A percentile compares a stretch with the other conserved stretches of the same genome.
phyloP scores from a whole-genome alignment of 257 asterid species.

The Henckelia pumila region DNA sequence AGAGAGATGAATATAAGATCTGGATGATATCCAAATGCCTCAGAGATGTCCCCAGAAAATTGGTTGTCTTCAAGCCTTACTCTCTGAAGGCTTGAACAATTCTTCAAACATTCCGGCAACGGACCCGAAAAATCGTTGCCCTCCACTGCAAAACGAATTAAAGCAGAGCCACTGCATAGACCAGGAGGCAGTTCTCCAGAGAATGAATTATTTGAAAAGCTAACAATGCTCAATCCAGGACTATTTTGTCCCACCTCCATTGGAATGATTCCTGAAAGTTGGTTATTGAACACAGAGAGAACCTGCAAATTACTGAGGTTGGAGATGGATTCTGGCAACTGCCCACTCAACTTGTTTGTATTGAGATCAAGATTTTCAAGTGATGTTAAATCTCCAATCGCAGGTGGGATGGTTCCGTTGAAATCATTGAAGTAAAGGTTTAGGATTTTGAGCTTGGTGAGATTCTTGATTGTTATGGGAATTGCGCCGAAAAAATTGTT shows the following conservation, averaged over 20 bases:
- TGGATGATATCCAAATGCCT: conserved; percentile 53
- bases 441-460: conserved; percentile 33
- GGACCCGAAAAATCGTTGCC: conserved; percentile 58
- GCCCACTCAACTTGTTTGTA: conserved; percentile 39
- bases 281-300: conserved; percentile 33
- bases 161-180: conserved; percentile 54
- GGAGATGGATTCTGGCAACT: conserved; percentile 37
- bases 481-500: conserved; percentile 47
- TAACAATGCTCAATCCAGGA: conserved; percentile 29
- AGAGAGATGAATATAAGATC: too few species aligned
- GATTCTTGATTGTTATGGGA: conserved; percentile 33
- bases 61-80: conserved; percentile 61
- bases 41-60: conserved; percentile 56
- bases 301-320: conserved; percentile 27
- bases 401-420: conserved; percentile 35
- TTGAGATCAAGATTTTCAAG: conserved; percentile 27
- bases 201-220: conserved; percentile 62
- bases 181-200: conserved; percentile 59
- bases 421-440: conserved; percentile 35
- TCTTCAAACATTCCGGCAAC: conserved; percentile 64
- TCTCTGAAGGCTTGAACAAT: conserved; percentile 45
- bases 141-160: conserved; percentile 46
- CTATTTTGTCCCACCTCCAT: conserved; percentile 33
- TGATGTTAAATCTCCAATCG: conserved; percentile 37
- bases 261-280: conserved; percentile 38